Percentiles rank a stretch among this genome's conserved stretches.
Conservation (phyloP, 345 rosid genomes). For the Eucalyptus erythrocorys region DNA sequence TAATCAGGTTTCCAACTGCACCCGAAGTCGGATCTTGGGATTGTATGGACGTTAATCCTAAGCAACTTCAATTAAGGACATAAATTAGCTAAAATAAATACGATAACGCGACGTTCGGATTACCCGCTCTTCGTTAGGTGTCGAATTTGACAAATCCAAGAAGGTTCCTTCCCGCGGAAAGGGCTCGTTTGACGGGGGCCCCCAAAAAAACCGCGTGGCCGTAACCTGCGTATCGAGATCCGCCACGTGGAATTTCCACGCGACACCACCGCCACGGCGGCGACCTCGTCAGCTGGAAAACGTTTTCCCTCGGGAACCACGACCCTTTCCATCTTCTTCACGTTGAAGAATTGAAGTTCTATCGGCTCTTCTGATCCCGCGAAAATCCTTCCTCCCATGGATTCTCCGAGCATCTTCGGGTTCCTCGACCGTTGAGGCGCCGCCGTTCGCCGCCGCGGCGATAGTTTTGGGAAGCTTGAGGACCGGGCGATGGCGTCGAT, state of each 20-base stretch:
- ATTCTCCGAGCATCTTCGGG: not conserved
- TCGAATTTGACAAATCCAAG: not conserved
- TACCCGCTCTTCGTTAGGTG: not conserved
- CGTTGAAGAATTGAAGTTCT: not conserved
- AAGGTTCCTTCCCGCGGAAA: not conserved
- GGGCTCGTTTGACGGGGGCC: not conserved
- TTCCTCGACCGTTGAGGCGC: not conserved
- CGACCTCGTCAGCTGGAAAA: not conserved
- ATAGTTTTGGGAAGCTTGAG: not conserved
- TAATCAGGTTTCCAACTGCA: not conserved
- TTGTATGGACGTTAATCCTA: not conserved
- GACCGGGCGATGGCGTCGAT: conserved; percentile 1
- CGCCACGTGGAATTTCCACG: not conserved
- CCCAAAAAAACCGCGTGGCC: not conserved
- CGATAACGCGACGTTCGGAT: not conserved
- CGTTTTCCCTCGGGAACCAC: not conserved
- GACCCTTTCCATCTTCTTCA: not conserved
- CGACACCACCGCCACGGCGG: not conserved
- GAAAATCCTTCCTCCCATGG: not conserved
- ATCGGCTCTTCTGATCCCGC: not conserved
- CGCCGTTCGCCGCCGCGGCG: not conserved
- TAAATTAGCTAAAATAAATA: not conserved
- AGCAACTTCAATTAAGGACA: not conserved
- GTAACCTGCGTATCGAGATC: not conserved
- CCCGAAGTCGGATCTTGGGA: not conserved